Base-by-base conservation (phyloP, 495 filamentous ascomycete genomes). In the Parmelia sp. region DNA sequence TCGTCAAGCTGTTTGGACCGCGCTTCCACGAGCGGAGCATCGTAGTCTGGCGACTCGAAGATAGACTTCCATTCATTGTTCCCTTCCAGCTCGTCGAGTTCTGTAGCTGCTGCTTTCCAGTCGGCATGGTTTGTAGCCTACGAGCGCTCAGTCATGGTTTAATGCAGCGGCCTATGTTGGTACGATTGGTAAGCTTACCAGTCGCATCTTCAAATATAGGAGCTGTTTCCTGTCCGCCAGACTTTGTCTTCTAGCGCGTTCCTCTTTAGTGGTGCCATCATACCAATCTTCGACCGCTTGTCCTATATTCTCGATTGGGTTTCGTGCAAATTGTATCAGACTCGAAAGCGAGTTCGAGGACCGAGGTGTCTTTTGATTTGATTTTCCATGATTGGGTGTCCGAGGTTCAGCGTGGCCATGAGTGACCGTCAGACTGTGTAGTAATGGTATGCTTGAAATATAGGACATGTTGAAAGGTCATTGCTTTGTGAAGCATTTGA, bases 1-100 rank as follows among this genome's bases (percentile, higher is more conserved):
- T 89, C 82, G 58, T 95, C 86, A 58, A 97, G 79, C 65, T 91
- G 84, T 62, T 79, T 77, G 40, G 96, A 76, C 36, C 90, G 86
- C 40, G 82, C 76, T 61, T 83, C 78, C 44, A 97, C 84, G 19
- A 95, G 76, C 0, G 73, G 73, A 10, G 84, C 81, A 71, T 91
- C 78, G 76, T 94, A 95, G 69, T 93, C 88, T 35, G 81, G 70
- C 35, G 77, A 83, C 63, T 82, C 78, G n/a, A 80, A 71, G n/a
- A 86, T 80, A 3, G 74, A 70, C 70, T 96, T 97, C 92, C 92
- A 97, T 11, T 77, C 74, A 66, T 90, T 86, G 69, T 92, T 90
- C 42, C 88, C 86, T 73, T 96, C 91, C 44, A 96, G 75, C 6
- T 78, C 71, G 73, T 97, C 92, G 42, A 97, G 78, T 70, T 92